Percentiles rank a stretch among this genome's conserved stretches.
Evolutionary conservation across 208 protist genomes (phyloP).

Genomic region (Trypanosoma grayi): DNA sequence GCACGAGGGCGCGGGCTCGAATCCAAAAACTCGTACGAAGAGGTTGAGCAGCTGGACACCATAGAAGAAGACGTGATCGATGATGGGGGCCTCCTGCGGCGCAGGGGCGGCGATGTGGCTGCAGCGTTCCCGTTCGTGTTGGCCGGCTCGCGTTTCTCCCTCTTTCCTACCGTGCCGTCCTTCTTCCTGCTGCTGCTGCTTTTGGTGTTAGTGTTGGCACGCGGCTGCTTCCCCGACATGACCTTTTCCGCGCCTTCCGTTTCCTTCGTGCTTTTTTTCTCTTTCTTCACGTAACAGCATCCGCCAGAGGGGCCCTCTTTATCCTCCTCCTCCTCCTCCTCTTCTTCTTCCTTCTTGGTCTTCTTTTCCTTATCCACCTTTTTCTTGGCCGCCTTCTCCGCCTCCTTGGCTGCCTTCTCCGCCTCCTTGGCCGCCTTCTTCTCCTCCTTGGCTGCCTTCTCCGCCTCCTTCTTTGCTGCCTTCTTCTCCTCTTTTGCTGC

Average conservation of each 20-base stretch:
- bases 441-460: background rate
- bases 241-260: too few species aligned
- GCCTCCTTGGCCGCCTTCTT: constrained; percentile 1
- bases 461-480: constrained; percentile 11
- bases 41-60: too few species aligned
- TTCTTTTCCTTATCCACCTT: constrained; percentile 18
- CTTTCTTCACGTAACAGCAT: too few species aligned
- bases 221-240: too few species aligned
- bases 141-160: background rate
- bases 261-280: too few species aligned
- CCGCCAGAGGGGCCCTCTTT: too few species aligned
- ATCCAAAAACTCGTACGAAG: too few species aligned
- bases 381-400: background rate
- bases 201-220: too few species aligned
- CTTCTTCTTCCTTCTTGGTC: background rate
- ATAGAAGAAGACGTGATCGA: too few species aligned
- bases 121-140: background rate
- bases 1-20: too few species aligned
- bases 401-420: background rate
- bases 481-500: constrained; percentile 18
- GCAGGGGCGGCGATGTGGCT: background rate
- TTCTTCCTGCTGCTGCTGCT: background rate
- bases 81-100: background rate
- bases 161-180: background rate
- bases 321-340: constrained; percentile 6